Evolutionary conservation across 2,329 filamentous ascomycete genomes (phyloP), one percentile per base, ranked within the genome.

Genomic region (Pestalotiopsis fici): DNA sequence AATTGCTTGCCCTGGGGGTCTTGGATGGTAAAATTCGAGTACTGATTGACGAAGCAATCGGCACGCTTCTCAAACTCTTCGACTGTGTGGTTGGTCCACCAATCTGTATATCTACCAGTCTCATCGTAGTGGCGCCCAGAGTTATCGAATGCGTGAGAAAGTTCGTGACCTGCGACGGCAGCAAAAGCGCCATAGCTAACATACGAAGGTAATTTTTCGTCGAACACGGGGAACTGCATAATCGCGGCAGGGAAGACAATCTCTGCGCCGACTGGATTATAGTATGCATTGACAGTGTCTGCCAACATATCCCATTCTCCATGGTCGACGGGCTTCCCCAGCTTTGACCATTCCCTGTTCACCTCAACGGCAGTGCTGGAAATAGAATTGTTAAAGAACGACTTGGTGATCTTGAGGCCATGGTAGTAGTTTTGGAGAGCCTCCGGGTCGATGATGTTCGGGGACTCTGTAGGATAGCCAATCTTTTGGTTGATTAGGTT

Each of bases 221-320:
- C 84, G 72, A 91, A 91, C 12, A 87, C 83, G 1, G 89, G 89
- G 2, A 86, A 83, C 73, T 91, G 88, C 88, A 91, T 89, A 64
- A 91, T 90, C 0, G 87, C 89, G 2, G 88, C 88, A 0, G 88
- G 88, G 76, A 91, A 90, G 13, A 89, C 87, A 65, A 90, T 90
- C 69, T 90, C 87, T 69, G 90, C 90, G 15, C 86, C 86, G 1
- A 85, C 83, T n/a, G 43, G 55, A 21, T 55, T 60, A 76, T 90
- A 90, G 71, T 90, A 89, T 5, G 88, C 88, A 71, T 90, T 90
- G 28, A 88, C 84, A 1, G 86, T 88, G 5, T 86, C 83, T 1
- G 87, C 85, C 23, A 83, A 86, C 87, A 90, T 90, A 35, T 75
- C 83, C 87, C 88, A 91, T 73, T 86, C 81, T 59, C 86, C 82